Evolutionary conservation across 2,329 filamentous ascomycete species (phyloP), one percentile per base, ranked within the genome.

Genomic region (Xylaria digitata): DNA sequence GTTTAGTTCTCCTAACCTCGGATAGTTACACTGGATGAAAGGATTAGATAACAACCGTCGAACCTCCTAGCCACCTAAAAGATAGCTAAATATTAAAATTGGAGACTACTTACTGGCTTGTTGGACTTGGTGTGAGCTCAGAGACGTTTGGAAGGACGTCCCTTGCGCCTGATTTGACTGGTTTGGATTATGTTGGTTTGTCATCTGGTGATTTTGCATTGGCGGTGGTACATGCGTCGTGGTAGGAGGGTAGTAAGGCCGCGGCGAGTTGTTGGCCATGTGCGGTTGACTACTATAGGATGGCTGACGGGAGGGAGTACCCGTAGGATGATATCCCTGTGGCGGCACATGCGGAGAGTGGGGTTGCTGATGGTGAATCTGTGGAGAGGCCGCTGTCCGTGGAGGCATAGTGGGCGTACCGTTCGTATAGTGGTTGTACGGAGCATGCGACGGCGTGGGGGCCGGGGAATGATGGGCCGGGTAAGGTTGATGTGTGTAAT

Each of bases 311-410:
- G 72, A 59, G 6, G 75, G 75, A 6, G 76, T 75, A 11, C 61
- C 69, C 4, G 66, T 57, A 62, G 73, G 70, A 60, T 74, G 75
- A 50, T 76, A 77, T 30, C 65, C 71, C 26, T 74, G 75, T 53
- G 71, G 72, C 58, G 74, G 68, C 61, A 76, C 69, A n/a, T 75
- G 75, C 13, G 74, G 75, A 26, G 74, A 74, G 43, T 74, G 73
- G 17, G 74, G 71, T 63, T 69, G 73, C 59, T 71, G 75, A 62
- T 76, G 76, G 58, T 74, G 68, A 8, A 76, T 54, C 50, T 78
- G 76, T 5, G 76, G 76, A 32, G 76, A 77, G 15, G 74, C 73
- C 30, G 76, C 74, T 15, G 73, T 76, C 58, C 74, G 71, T 54
- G 71, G 73, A 50, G 75, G 75, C 58, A 74, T 64, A 32, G 66